These are phyloP conservation scores for Tylopilus sp. DNA, from an alignment of 1,284 basidiomycete species.

Conservation along the genomic window DNA sequence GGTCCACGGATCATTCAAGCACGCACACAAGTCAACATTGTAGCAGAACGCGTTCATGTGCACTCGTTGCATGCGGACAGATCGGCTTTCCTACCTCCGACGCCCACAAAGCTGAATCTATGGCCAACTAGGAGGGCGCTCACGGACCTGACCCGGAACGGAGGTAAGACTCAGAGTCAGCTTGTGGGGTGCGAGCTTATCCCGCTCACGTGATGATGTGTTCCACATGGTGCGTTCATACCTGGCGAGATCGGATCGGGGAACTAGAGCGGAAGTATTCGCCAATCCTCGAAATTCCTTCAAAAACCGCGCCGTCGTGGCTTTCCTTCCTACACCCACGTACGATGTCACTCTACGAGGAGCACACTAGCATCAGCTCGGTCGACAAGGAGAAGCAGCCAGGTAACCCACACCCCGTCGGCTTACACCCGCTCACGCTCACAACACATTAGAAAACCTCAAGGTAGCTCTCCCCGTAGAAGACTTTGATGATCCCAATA, in stretches of 20 bases:
- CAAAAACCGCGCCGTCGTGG: constrained; percentile 10
- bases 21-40: too few species aligned
- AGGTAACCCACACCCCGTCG: constrained; percentile 7
- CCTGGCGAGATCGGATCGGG: constrained; percentile 2
- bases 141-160: too few species aligned
- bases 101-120: too few species aligned
- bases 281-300: not conserved
- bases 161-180: too few species aligned
- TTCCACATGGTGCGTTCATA: not conserved
- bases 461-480: constrained; percentile 6
- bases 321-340: constrained; percentile 12
- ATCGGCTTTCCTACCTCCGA: too few species aligned
- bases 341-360: constrained; percentile 32
- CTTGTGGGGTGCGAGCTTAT: not conserved
- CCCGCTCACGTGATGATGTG: not conserved
- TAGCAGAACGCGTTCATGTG: too few species aligned
- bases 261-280: not conserved
- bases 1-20: too few species aligned
- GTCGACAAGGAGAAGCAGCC: constrained; percentile 30
- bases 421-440: not conserved
- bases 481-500: constrained; percentile 61
- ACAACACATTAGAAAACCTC: not conserved
- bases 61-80: too few species aligned
- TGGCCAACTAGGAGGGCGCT: too few species aligned
- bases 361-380: constrained; percentile 29